phyloP scores from a whole-genome alignment of 192 early-diverging fungal genomes.

The Backusella circina region DNA sequence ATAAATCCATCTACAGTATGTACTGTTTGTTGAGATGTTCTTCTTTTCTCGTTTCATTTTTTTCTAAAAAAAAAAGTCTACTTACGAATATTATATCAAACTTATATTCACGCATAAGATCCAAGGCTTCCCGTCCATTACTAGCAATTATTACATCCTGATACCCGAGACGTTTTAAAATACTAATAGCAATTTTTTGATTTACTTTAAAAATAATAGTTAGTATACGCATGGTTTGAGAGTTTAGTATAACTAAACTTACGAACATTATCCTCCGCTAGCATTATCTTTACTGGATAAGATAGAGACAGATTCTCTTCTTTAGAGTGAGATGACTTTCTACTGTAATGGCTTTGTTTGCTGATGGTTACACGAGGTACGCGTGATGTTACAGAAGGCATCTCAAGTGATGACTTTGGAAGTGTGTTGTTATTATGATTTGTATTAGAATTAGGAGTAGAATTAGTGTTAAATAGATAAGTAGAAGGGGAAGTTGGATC shows the following conservation, averaged over 20 bases:
- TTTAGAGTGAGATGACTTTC: not conserved
- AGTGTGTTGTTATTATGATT: not conserved
- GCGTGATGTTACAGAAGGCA: not conserved
- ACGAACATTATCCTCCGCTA: slow-evolving; percentile 40
- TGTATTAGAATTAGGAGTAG: not conserved
- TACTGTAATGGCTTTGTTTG: slow-evolving; percentile 11
- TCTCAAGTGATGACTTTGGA: not conserved
- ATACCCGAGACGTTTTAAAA: slow-evolving; percentile 48
- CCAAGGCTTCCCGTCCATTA: slow-evolving; percentile 48
- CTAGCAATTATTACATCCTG: slow-evolving; percentile 41
- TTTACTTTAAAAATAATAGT: slow-evolving; percentile 32
- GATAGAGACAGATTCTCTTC: slow-evolving; percentile 27
- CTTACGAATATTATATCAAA: slow-evolving; percentile 49
- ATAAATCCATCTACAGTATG: slow-evolving; percentile 34
- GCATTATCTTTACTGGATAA: slow-evolving; percentile 30
- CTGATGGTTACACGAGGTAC: not conserved
- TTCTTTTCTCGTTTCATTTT: not conserved
- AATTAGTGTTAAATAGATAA: not conserved
- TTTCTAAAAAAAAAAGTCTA: not conserved
- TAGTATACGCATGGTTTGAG: not conserved
- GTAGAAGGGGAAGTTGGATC: not conserved
- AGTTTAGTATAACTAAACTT: not conserved
- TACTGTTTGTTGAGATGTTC: not conserved
- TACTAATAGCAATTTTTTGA: slow-evolving; percentile 51
- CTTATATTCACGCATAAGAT: slow-evolving; percentile 35